Base-by-base conservation (phyloP, 1,284 basidiomycete genomes). In the Melampsora larici-populina region DNA sequence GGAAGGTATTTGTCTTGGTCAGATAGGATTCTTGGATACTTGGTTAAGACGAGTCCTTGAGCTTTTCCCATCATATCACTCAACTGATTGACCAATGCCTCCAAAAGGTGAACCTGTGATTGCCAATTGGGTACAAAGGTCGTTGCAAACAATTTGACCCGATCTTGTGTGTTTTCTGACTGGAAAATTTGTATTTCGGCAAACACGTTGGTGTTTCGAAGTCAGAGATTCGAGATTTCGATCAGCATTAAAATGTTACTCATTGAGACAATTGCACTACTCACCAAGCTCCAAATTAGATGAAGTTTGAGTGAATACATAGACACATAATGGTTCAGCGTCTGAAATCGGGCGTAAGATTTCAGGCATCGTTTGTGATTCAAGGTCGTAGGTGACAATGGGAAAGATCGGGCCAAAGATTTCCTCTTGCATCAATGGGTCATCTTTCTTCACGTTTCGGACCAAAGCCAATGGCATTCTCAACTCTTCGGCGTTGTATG, bases 391-490 rank as follows among this genome's bases (percentile, higher is more conserved):
- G 6, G 77, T 68, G n/a, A 80, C 17, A 77, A 86, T 81, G 26
- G 85, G 85, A 4, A 86, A 79, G 46, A 85, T 66, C 1, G 85
- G 85, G 0, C 85, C 85, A 77, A 86, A 86, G 80, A 86, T 82
- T 80, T 86, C 85, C 26, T 83, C 84, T 63, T 63, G 11, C 84
- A 86, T 85, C 62, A 84, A 73, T 7, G 82, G 55, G 70, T 86
- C 85, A 64, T 83, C 81, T 0, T 64, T 48, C 62, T 80, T 79
- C 51, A 84, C 82, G 78, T 84, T 79, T 46, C 81, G 79, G 21
- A 86, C 79, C 31, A 86, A 79, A 4, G 84, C 84, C 15, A 83
- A 78, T 6, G 82, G 81, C 17, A 85, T 78, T 79, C 82, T 83
- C 77, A 76, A 65, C 24, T 63, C 49, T n/a, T n/a, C 26, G 17